A percentile compares a stretch with the other conserved stretches of the same genome.
Conservation (phyloP, 768 basidiomycete genomes). For the Leucocoprinus sp. region DNA sequence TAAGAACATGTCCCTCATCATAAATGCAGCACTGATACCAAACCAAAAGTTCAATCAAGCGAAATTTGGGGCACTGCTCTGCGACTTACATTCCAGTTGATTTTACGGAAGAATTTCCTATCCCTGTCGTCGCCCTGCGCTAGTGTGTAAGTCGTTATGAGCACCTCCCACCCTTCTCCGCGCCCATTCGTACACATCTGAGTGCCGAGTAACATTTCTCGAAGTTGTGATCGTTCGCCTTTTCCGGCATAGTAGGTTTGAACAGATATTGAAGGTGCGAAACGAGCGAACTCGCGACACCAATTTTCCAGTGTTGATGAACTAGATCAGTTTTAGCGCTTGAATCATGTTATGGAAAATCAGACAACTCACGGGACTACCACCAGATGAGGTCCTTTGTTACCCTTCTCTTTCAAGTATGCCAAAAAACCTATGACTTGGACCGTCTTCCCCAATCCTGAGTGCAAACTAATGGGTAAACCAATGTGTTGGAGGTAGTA, state of each 20-base stretch:
- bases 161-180: constrained; percentile 76
- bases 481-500: background rate
- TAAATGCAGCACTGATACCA: constrained; percentile 74
- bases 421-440: constrained; percentile 98
- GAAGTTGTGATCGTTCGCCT: constrained; percentile 68
- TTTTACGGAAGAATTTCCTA: constrained; percentile 85
- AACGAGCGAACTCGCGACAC: constrained; percentile 92
- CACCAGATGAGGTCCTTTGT: constrained; percentile 81
- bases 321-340: constrained; percentile 28
- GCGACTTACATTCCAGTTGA: constrained; percentile 82
- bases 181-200: constrained; percentile 38
- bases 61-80: background rate
- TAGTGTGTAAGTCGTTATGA: constrained; percentile 93
- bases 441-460: constrained; percentile 96
- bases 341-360: constrained; percentile 2
- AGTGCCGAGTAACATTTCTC: constrained; percentile 63
- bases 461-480: constrained; percentile 9
- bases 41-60: no score
- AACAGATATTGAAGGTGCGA: constrained; percentile 78
- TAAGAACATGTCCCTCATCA: constrained; percentile 95
- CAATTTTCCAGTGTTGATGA: constrained; percentile 98
- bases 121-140: constrained; percentile 87
- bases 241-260: constrained; percentile 94
- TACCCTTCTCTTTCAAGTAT: constrained; percentile 71
- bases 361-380: constrained; percentile 86